Base-by-base conservation (phyloP, 768 basidiomycete genomes). In the Scleroderma citrinum region DNA sequence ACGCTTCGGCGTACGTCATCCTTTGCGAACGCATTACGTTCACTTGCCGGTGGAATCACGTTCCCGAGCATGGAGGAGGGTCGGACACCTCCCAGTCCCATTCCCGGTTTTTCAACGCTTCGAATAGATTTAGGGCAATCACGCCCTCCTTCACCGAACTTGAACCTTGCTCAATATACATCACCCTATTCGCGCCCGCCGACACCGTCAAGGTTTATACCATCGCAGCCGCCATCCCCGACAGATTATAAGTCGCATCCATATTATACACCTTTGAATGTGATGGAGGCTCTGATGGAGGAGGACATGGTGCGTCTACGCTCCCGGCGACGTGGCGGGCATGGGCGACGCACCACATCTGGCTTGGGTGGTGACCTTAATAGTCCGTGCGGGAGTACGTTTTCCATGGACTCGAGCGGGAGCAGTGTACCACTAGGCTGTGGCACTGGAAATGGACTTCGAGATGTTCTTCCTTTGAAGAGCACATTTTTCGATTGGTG, bases 401-500 rank as follows among this genome's bases (percentile, higher is more conserved):
- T 86, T 64, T 88, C 88, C 1, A 76, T 82, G 56, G 87, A 89
- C 52, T 87, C 86, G 0, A 72, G 66, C n/a, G 71, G 69, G 38
- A 82, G 76, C 53, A 84, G 80, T 51, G 77, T 89, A 19, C 83
- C 85, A 16, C 72, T 89, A 20, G 88, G 88, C 4, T 66, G 90
- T 24, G 88, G 88, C 3, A 90, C 89, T 10, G 87, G 89, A 20
- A 73, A 79, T 10, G 87, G 87, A 8, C 85, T 93, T 48, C 78
- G 87, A 50, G 88, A 95, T 64, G 80, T 87, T 2, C 66, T 98
- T 54, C 96, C 96, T 0, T 67, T 99, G 59, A 92, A 90, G 69
- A 94, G 92, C 61, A 75, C 80, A 8, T 95, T 90, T 70, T 99
- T 86, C 62, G 95, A 97, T 61, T 97, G 92, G 90, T 92, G 92